Evolutionary conservation across 495 filamentous ascomycete genomes (phyloP).

Genomic region (Eremomyces bilateralis): DNA sequence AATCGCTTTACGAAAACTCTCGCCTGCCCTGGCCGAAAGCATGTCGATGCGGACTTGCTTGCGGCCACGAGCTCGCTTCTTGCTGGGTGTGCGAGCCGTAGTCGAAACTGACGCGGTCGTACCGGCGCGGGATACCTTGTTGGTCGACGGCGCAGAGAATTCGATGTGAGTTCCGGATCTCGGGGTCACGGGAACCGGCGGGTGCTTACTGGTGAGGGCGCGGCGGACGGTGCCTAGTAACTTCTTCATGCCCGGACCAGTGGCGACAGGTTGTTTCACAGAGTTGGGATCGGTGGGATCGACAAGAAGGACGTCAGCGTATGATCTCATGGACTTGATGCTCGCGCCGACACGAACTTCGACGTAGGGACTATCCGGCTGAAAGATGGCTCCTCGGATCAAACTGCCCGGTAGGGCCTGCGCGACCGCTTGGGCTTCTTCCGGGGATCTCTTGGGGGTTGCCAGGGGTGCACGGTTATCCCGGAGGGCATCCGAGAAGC

Average conservation of each 20-base stretch:
- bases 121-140: too few relatives aligned
- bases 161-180: background rate
- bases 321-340: background rate
- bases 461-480: constrained; percentile 42
- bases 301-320: background rate
- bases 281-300: background rate
- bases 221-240: constrained; percentile 74
- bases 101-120: constrained; percentile 3
- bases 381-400: constrained; percentile 39
- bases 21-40: constrained; percentile 51
- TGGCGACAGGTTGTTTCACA: constrained; percentile 11
- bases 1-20: constrained; percentile 49
- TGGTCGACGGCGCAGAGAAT: background rate
- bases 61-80: constrained; percentile 6
- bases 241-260: constrained; percentile 54
- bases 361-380: constrained; percentile 12
- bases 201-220: constrained; percentile 47
- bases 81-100: constrained; percentile 7
- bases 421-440: constrained; percentile 23
- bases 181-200: background rate
- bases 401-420: constrained; percentile 41
- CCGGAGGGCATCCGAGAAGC: constrained; percentile 72
- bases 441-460: constrained; percentile 27
- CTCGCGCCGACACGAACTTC: constrained; percentile 8
- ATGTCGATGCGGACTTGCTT: constrained; percentile 38